A percentile compares a stretch with the other conserved stretches of the same genome.
Conservation (phyloP, 2,329 filamentous ascomycete genomes). For the Epichloe gansuensis region DNA sequence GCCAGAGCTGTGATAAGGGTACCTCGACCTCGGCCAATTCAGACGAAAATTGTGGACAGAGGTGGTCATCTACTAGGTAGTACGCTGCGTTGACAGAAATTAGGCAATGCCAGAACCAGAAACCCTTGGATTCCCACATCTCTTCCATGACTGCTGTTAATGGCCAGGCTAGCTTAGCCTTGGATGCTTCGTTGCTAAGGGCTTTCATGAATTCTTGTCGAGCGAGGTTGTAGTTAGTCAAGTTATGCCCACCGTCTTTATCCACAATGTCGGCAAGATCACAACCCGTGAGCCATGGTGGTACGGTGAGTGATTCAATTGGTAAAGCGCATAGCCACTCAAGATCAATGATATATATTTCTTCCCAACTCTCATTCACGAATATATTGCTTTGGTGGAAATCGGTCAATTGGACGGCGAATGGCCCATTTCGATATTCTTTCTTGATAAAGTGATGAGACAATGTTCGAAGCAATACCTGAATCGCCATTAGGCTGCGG, state of each 20-base stretch:
- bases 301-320: no score
- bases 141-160: not conserved
- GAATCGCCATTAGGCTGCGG: conserved; percentile 16
- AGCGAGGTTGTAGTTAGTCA: not conserved
- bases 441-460: conserved; percentile 14
- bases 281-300: no score
- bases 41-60: not conserved
- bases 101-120: conserved; percentile 1
- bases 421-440: conserved; percentile 14
- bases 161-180: not conserved
- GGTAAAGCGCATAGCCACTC: no score
- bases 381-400: conserved; percentile 22
- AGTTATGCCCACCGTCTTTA: no score
- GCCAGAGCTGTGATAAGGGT: not conserved
- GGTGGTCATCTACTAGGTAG: not conserved
- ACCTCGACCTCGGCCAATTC: not conserved
- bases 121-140: not conserved
- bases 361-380: conserved; percentile 22
- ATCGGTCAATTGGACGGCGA: conserved; percentile 18
- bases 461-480: conserved; percentile 12
- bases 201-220: conserved; percentile 11
- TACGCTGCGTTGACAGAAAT: not conserved
- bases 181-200: conserved; percentile 8
- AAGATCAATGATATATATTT: no score
- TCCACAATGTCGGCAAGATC: no score